A percentile compares a stretch with the other conserved stretches of the same genome.
These are phyloP conservation scores for Pueraria montana DNA, from an alignment of 306 rosid species.

Conservation along the genomic window DNA sequence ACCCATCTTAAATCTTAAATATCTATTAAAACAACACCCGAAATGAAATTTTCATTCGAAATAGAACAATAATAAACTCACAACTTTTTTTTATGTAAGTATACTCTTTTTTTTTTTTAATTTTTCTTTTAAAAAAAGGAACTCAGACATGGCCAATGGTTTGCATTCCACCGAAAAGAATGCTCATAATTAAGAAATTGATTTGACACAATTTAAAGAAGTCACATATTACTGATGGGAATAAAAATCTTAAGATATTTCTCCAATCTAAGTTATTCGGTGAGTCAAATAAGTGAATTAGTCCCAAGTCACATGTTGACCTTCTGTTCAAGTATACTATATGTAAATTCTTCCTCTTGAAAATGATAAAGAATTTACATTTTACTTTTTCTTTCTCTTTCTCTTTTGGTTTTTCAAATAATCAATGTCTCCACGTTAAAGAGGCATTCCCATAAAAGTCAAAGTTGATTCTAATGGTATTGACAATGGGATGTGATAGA, in stretches of 20 bases:
- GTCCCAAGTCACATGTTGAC: constrained; percentile 6
- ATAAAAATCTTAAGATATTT: constrained; percentile 19
- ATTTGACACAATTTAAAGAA: constrained; percentile 10
- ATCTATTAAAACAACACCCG: no score
- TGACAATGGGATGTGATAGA: not conserved
- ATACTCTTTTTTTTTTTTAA: no score
- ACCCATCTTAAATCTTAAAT: no score
- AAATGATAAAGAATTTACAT: not conserved
- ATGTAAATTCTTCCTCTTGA: not conserved
- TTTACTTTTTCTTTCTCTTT: not conserved
- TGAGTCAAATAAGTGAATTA: not conserved
- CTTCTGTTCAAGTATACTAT: not conserved
- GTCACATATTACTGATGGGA: not conserved
- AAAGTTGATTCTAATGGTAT: not conserved
- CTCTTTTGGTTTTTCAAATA: not conserved
- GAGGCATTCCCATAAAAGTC: not conserved
- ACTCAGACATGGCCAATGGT: no score
- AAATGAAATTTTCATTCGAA: no score
- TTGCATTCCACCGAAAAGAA: not conserved
- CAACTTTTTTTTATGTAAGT: no score
- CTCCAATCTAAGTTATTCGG: not conserved
- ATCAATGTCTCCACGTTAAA: not conserved
- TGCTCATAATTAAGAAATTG: not conserved
- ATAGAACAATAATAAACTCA: no score
- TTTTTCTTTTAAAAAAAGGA: no score